These are phyloP conservation scores for Groenewaldozyma salmanticensis DNA, from an alignment of 805 yeast species.

Conservation along the genomic window DNA sequence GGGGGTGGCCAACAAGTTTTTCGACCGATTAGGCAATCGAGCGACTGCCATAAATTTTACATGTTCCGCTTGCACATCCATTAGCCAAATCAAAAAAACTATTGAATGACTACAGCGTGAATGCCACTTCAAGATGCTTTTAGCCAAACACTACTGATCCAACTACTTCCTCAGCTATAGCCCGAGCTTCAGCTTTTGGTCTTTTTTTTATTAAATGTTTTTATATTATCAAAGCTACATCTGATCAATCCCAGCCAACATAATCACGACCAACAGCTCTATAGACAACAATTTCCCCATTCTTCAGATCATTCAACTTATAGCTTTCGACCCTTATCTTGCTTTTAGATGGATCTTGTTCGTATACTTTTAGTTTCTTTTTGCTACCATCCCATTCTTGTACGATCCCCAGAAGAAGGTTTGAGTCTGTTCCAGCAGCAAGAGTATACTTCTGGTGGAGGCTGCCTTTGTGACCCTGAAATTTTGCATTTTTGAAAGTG, in stretches of 20 bases:
- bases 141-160: no score
- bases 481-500: constrained; percentile 65
- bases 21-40: no score
- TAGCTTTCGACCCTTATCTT: constrained; percentile 52
- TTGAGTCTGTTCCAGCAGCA: constrained; percentile 48
- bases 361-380: constrained; percentile 30
- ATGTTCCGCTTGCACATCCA: no score
- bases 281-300: constrained; percentile 73
- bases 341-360: constrained; percentile 15
- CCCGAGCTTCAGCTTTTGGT: no score
- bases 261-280: constrained; percentile 66
- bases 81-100: no score
- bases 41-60: no score
- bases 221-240: constrained; percentile 1
- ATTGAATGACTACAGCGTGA: no score
- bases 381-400: constrained; percentile 67
- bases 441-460: constrained; percentile 46
- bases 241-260: constrained; percentile 63
- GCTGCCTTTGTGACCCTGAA: constrained; percentile 51
- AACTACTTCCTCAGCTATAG: no score
- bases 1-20: no score
- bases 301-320: constrained; percentile 59
- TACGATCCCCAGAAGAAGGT: constrained; percentile 52
- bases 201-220: no score
- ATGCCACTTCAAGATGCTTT: no score